These are phyloP conservation scores for Bipolaris cookei DNA, from an alignment of 2,329 filamentous ascomycete species.

Conservation along the genomic window DNA sequence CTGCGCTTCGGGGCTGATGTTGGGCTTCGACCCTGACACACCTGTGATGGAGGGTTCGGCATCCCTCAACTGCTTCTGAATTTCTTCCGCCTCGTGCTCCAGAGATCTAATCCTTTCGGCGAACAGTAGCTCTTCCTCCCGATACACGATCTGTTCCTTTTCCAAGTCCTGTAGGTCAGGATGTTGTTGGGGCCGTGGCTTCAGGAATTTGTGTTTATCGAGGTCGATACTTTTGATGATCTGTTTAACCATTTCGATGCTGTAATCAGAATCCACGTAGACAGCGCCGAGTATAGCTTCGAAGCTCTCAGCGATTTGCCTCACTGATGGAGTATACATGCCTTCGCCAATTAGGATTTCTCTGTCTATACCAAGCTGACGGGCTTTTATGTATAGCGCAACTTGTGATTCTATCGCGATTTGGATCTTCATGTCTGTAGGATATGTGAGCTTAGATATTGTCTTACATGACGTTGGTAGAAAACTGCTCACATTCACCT, in stretches of 20 bases:
- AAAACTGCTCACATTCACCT: slow-evolving; percentile 10
- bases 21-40: too few species aligned
- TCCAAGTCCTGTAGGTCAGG: neutral
- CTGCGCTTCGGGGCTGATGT: too few species aligned
- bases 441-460: neutral
- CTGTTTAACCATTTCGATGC: slow-evolving; percentile 12
- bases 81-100: neutral
- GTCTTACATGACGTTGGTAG: neutral
- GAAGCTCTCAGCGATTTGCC: slow-evolving; percentile 27
- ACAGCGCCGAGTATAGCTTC: slow-evolving; percentile 34
- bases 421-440: neutral
- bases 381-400: slow-evolving; percentile 12
- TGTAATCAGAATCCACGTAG: slow-evolving; percentile 27
- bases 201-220: slow-evolving; percentile 20
- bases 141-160: neutral
- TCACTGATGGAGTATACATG: neutral
- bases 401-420: slow-evolving; percentile 6
- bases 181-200: neutral
- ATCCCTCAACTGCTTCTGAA: too few species aligned
- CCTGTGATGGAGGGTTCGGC: too few species aligned
- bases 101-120: neutral
- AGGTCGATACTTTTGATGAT: slow-evolving; percentile 18
- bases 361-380: slow-evolving; percentile 15
- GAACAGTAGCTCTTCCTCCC: neutral
- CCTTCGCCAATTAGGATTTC: slow-evolving; percentile 9